These are phyloP conservation scores for Cardiosporidium cionae DNA, from an alignment of 169 alveolate species.

Conservation along the genomic window DNA sequence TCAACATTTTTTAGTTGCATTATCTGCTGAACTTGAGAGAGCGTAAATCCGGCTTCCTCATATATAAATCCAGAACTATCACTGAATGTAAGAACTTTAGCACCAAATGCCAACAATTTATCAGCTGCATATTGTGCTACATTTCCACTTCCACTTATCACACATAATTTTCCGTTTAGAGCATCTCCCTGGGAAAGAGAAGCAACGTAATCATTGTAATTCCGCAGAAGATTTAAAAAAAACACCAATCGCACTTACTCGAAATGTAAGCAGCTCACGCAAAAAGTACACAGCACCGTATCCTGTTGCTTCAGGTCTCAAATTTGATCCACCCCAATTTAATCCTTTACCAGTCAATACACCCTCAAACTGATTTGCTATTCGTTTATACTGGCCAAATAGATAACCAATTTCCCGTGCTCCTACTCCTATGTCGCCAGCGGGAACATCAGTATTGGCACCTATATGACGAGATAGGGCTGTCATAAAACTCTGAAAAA, in stretches of 20 bases:
- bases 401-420: slow-evolving; percentile 72
- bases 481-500: slow-evolving; percentile 23
- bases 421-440: slow-evolving; percentile 81
- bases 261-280: slow-evolving; percentile 16
- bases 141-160: slow-evolving; percentile 73
- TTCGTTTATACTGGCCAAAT: slow-evolving; percentile 68
- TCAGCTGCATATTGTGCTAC: slow-evolving; percentile 69
- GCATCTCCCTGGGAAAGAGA: background rate
- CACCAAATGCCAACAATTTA: slow-evolving; percentile 63
- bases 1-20: slow-evolving; percentile 46
- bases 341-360: slow-evolving; percentile 68
- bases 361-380: slow-evolving; percentile 38
- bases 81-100: slow-evolving; percentile 56
- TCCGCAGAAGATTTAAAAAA: too few species aligned
- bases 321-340: slow-evolving; percentile 69
- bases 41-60: slow-evolving; percentile 57
- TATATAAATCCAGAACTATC: slow-evolving; percentile 58
- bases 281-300: slow-evolving; percentile 71
- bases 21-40: slow-evolving; percentile 37
- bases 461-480: slow-evolving; percentile 63
- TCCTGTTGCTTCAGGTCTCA: slow-evolving; percentile 78
- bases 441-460: slow-evolving; percentile 70
- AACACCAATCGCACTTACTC: slow-evolving; percentile 16
- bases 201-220: background rate
- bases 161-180: slow-evolving; percentile 51